Evolutionary conservation across 2,329 filamentous ascomycete species (phyloP).

Genomic region (Chrysoporthe deuterocubensis): DNA sequence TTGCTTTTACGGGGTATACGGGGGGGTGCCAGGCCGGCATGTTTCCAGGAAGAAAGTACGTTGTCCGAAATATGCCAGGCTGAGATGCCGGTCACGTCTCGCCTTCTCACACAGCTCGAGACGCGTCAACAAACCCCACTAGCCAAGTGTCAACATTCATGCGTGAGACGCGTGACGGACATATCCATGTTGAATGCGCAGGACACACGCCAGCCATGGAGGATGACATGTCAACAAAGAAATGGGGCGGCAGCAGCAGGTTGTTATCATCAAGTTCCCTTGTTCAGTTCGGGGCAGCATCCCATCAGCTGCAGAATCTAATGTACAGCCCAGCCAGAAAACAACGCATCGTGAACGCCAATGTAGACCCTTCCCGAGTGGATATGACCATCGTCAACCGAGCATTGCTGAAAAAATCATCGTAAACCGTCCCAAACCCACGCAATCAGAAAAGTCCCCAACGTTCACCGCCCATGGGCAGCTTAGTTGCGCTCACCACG

Average conservation of each 20-base stretch:
- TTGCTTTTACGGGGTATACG: too few species aligned
- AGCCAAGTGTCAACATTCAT: background rate
- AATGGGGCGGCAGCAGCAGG: background rate
- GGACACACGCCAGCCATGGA: background rate
- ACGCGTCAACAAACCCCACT: background rate
- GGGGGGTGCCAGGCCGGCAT: too few species aligned
- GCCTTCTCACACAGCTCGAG: background rate
- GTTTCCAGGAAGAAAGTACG: too few species aligned
- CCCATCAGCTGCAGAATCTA: conserved; percentile 41
- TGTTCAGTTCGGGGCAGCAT: conserved; percentile 33
- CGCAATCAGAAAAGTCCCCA: conserved; percentile 29
- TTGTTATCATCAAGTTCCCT: conserved; percentile 36
- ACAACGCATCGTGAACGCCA: conserved; percentile 48
- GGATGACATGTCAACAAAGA: too few species aligned
- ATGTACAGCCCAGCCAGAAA: conserved; percentile 48
- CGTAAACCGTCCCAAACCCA: conserved; percentile 45
- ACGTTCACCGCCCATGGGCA: conserved; percentile 28
- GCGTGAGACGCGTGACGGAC: background rate
- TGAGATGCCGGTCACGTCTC: background rate
- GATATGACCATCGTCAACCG: conserved; percentile 43
- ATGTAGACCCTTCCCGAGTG: conserved; percentile 45
- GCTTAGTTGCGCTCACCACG: conserved; percentile 88
- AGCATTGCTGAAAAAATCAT: conserved; percentile 46
- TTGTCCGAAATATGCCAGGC: too few species aligned
- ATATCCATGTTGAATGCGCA: background rate